phyloP scores from a whole-genome alignment of 139 green algal genomes.

The Yamagishiella unicocca region DNA sequence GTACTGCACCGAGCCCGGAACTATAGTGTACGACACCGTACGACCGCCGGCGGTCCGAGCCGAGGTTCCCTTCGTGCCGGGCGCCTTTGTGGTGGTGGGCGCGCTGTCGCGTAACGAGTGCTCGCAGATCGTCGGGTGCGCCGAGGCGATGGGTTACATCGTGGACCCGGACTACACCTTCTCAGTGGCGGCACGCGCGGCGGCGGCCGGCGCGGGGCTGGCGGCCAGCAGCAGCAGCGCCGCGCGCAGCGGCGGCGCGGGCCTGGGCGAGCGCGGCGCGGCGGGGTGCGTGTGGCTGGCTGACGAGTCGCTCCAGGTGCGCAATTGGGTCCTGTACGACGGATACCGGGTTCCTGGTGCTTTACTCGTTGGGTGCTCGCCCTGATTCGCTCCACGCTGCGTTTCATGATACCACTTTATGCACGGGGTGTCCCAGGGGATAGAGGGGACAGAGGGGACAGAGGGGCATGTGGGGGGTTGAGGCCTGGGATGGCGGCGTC shows the following conservation, averaged over 20 bases:
- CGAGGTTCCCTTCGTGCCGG: constrained; percentile 50
- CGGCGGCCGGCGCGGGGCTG: constrained; percentile 14
- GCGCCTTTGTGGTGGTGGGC: constrained; percentile 52
- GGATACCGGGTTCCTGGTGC: neutral
- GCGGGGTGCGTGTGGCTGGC: constrained; percentile 69
- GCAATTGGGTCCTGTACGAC: neutral
- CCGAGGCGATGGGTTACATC: constrained; percentile 50
- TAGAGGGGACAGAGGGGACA: too few relatives aligned
- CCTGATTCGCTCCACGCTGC: too few relatives aligned
- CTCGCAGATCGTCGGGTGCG: constrained; percentile 47
- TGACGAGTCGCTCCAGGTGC: constrained; percentile 55
- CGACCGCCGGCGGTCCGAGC: constrained; percentile 14
- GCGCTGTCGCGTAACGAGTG: constrained; percentile 43
- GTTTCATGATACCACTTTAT: too few relatives aligned
- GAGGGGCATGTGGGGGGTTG: too few relatives aligned
- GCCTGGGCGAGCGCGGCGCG: constrained; percentile 53
- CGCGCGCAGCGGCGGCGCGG: constrained; percentile 39
- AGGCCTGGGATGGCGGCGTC: too few relatives aligned
- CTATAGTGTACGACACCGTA: neutral
- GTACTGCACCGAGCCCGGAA: constrained; percentile 33
- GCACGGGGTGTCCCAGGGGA: too few relatives aligned
- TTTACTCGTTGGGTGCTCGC: neutral
- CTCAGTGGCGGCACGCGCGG: constrained; percentile 13
- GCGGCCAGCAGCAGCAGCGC: neutral
- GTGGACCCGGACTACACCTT: constrained; percentile 52